Conservation (phyloP, 2,329 filamentous ascomycete genomes). For the Aspergillus ibericus region DNA sequence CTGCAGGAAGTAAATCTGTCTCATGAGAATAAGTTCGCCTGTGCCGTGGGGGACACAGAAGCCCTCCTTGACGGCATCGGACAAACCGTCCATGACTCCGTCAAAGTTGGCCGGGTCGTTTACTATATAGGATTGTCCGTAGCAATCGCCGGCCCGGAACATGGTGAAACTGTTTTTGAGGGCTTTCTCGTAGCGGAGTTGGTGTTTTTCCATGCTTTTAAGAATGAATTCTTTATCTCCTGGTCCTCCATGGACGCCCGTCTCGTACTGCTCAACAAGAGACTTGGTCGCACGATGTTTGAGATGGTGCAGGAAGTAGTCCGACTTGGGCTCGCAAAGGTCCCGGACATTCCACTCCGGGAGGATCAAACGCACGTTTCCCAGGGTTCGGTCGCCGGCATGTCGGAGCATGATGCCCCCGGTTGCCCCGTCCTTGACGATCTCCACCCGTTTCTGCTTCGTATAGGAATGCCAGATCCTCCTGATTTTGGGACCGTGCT, state of each 20-base stretch:
- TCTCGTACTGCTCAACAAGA: slow-evolving; percentile 37
- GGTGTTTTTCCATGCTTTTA: too few species aligned
- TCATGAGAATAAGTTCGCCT: slow-evolving; percentile 38
- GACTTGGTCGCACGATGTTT: slow-evolving; percentile 39
- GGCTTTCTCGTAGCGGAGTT: too few species aligned
- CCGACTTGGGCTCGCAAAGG: slow-evolving; percentile 35
- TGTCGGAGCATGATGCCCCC: too few species aligned
- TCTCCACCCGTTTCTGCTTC: too few species aligned
- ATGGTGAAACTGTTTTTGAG: slow-evolving; percentile 39
- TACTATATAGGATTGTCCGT: slow-evolving; percentile 40
- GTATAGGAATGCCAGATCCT: too few species aligned
- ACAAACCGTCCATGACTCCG: slow-evolving; percentile 21
- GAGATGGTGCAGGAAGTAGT: slow-evolving; percentile 43
- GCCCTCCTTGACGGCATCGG: slow-evolving; percentile 15
- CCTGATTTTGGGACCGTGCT: too few species aligned
- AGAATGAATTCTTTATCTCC: slow-evolving; percentile 43
- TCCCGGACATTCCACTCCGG: slow-evolving; percentile 50
- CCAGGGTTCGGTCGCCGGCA: slow-evolving; percentile 35
- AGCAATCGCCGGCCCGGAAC: slow-evolving; percentile 36
- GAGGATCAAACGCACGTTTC: slow-evolving; percentile 41
- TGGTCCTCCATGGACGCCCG: not conserved
- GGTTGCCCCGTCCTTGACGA: too few species aligned
- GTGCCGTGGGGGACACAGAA: slow-evolving; percentile 21
- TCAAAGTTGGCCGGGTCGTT: slow-evolving; percentile 14
- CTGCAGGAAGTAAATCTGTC: slow-evolving; percentile 42